A percentile compares a stretch with the other conserved stretches of the same genome.
These are phyloP conservation scores for Suaeda aralocaspica DNA, from an alignment of 148 eudicot genomes.

Conservation along the genomic window DNA sequence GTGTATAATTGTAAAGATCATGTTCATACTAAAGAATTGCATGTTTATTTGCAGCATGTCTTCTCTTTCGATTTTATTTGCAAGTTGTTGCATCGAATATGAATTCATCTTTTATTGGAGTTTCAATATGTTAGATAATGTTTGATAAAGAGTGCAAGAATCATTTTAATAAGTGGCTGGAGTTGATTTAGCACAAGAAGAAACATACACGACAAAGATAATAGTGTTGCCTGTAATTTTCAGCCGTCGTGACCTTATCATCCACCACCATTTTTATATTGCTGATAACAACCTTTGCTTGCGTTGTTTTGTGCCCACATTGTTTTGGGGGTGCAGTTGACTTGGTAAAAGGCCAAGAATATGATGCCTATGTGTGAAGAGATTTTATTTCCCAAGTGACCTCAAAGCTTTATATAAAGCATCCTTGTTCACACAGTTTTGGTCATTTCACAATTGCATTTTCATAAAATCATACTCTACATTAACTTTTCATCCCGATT, in stretches of 20 bases:
- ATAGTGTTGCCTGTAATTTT: neutral
- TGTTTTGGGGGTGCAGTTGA: slow-evolving; percentile 3
- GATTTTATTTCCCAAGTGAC: neutral
- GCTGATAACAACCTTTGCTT: neutral
- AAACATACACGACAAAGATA: neutral
- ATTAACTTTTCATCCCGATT: neutral
- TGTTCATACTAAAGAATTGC: too few relatives aligned
- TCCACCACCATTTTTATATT: neutral
- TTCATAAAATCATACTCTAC: neutral
- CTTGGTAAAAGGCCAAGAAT: slow-evolving; percentile 17
- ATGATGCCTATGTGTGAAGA: slow-evolving; percentile 5
- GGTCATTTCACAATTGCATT: slow-evolving; percentile 16
- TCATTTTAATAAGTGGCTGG: neutral
- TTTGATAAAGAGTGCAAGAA: slow-evolving; percentile 6
- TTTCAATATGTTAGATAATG: neutral
- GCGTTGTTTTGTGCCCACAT: neutral
- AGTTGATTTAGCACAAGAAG: neutral
- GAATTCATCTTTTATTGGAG: neutral
- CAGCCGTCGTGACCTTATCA: neutral
- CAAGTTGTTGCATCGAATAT: neutral
- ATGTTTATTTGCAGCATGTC: too few relatives aligned
- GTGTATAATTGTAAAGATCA: too few relatives aligned
- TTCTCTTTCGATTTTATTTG: neutral
- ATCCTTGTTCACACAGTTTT: slow-evolving; percentile 5
- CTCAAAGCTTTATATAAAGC: slow-evolving; percentile 18